phyloP scores from a whole-genome alignment of 2,329 filamentous ascomycete genomes.

The Domatiomyces catenatus region DNA sequence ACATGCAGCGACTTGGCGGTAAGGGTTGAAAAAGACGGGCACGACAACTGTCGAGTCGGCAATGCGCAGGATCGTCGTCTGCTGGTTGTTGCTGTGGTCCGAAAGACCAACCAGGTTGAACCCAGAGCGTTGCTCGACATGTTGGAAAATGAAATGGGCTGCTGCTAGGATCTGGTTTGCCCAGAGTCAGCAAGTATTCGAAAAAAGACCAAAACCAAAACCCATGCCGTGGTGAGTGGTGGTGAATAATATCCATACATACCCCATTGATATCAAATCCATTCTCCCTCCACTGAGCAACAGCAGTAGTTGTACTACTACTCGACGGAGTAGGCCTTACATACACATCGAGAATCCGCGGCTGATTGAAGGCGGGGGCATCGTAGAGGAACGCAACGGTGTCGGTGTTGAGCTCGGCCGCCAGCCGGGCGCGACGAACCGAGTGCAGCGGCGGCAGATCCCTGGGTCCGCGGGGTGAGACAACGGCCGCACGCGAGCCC shows the following conservation, averaged over 20 bases:
- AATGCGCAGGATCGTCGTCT: conserved; percentile 17
- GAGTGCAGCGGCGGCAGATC: conserved; percentile 27
- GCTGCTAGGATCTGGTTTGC: not conserved
- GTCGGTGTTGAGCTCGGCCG: conserved; percentile 48
- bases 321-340: no score
- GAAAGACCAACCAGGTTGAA: conserved; percentile 5
- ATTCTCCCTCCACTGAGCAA: conserved; percentile 36
- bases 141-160: conserved; percentile 5
- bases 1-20: conserved; percentile 38
- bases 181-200: not conserved
- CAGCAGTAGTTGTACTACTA: not conserved
- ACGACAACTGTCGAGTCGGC: conserved; percentile 30
- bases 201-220: not conserved
- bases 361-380: conserved; percentile 20
- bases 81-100: conserved; percentile 10
- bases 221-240: no score
- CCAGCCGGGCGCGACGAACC: conserved; percentile 42
- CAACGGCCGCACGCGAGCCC: conserved; percentile 48
- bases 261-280: conserved; percentile 24
- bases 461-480: conserved; percentile 33
- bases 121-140: conserved; percentile 2
- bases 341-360: conserved; percentile 42
- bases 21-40: conserved; percentile 25
- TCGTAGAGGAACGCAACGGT: conserved; percentile 50
- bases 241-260: not conserved